These are phyloP conservation scores for Neotropicomus parvogracilis DNA, from an alignment of 1,284 basidiomycete species.

Conservation along the genomic window DNA sequence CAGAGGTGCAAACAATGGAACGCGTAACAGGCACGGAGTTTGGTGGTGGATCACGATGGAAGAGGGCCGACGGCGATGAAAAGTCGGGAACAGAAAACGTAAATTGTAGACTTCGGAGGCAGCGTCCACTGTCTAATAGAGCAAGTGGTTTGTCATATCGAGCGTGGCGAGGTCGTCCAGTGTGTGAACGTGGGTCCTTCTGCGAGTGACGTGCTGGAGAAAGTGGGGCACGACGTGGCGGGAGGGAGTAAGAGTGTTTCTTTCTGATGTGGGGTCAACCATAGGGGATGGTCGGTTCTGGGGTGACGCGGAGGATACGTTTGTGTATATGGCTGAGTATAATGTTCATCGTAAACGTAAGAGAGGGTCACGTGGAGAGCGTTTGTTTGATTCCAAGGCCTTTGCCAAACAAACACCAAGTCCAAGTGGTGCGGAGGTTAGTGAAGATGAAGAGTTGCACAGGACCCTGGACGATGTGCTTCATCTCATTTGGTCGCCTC, in stretches of 20 bases:
- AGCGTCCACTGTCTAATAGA: too few relatives aligned
- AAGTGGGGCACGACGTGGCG: conserved; percentile 81
- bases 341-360: too few relatives aligned
- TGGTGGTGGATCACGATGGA: too few relatives aligned
- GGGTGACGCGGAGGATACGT: conserved; percentile 8
- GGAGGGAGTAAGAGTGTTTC: conserved; percentile 59
- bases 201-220: conserved; percentile 77
- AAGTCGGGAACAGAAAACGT: too few relatives aligned
- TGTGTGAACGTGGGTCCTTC: conserved; percentile 87
- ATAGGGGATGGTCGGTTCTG: conserved; percentile 6
- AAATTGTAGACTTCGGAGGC: too few relatives aligned
- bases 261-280: conserved; percentile 69
- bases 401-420: conserved; percentile 23
- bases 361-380: neutral
- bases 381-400: conserved; percentile 21
- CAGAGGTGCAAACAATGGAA: too few relatives aligned
- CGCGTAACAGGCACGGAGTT: too few relatives aligned
- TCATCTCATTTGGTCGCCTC: neutral
- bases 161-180: conserved; percentile 74
- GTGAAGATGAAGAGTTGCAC: too few relatives aligned
- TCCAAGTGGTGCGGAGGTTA: too few relatives aligned
- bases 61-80: too few relatives aligned
- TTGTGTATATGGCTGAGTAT: conserved; percentile 7
- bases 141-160: conserved; percentile 5
- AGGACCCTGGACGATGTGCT: too few relatives aligned